Percentiles rank a stretch among this genome's conserved stretches.
Evolutionary conservation across 2,329 filamentous ascomycete genomes (phyloP).

Genomic region (Calonectria pteridis): DNA sequence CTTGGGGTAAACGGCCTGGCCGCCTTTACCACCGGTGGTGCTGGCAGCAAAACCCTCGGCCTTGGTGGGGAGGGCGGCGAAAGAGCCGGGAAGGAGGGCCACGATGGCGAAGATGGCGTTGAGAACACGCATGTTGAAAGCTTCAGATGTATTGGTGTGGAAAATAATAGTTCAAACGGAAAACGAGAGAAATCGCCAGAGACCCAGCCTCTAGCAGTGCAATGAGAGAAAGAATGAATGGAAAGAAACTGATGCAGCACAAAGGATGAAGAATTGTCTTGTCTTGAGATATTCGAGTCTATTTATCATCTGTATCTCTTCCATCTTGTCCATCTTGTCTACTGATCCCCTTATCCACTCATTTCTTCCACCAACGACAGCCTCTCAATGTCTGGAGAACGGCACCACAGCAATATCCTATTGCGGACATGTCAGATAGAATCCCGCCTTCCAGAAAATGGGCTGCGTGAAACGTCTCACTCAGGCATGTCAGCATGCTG

Average conservation of each 20-base stretch:
- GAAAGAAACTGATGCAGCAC: background rate
- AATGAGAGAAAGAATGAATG: background rate
- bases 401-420: background rate
- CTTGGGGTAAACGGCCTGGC: slow-evolving; percentile 60
- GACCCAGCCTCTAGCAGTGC: background rate
- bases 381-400: background rate
- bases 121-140: background rate
- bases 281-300: background rate
- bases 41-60: background rate
- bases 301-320: background rate
- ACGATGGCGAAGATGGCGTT: background rate
- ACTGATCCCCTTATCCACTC: background rate
- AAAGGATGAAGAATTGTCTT: background rate
- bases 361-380: slow-evolving; percentile 6
- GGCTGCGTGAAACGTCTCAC: background rate
- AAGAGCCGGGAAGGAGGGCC: background rate
- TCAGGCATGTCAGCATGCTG: background rate
- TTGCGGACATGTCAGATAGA: background rate
- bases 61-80: background rate
- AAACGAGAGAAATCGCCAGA: background rate
- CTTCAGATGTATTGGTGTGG: background rate
- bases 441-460: background rate
- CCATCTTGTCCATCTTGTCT: background rate
- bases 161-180: background rate
- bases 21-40: background rate